A percentile compares a stretch with the other conserved stretches of the same genome.
Conservation (phyloP, 2,329 filamentous ascomycete species). For the Colletotrichum destructivum region DNA sequence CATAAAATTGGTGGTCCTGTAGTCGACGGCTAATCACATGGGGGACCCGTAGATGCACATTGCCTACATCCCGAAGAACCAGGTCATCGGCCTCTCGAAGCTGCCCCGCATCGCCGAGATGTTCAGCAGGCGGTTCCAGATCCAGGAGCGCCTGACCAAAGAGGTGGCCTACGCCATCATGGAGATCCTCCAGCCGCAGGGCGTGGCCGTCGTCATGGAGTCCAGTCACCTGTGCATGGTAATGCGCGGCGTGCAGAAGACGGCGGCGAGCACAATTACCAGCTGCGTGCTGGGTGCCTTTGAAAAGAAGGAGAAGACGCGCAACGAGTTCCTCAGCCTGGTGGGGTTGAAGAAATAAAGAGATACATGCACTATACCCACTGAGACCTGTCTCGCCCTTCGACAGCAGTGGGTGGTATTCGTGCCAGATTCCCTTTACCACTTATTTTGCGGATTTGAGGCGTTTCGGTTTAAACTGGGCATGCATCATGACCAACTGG, state of each 20-base stretch:
- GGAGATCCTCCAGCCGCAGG: constrained; percentile 92
- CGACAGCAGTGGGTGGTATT: not conserved
- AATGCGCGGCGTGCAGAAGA: constrained; percentile 98
- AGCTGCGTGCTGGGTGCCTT: constrained; percentile 99
- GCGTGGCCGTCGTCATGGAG: constrained; percentile 98
- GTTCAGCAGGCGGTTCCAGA: constrained; percentile 93
- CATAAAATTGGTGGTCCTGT: not conserved
- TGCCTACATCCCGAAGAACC: constrained; percentile 92
- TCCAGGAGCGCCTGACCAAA: constrained; percentile 96
- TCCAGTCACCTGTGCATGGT: constrained; percentile 98
- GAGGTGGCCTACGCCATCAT: constrained; percentile 95
- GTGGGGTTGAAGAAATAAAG: constrained; percentile 69
- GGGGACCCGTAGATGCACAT: constrained; percentile 86
- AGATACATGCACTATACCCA: not conserved
- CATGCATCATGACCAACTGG: constrained; percentile 34
- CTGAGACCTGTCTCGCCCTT: constrained; percentile 15
- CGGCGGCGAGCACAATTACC: constrained; percentile 87
- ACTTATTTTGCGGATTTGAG: not conserved
- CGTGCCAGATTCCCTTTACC: constrained; percentile 34
- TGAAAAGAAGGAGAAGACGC: constrained; percentile 90
- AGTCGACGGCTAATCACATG: not conserved
- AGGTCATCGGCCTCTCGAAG: constrained; percentile 96
- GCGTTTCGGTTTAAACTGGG: constrained; percentile 32
- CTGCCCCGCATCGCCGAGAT: constrained; percentile 96
- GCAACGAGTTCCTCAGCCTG: constrained; percentile 94